These are phyloP conservation scores for Xylaria sp. DNA, from an alignment of 2,329 filamentous ascomycete species.

Conservation along the genomic window DNA sequence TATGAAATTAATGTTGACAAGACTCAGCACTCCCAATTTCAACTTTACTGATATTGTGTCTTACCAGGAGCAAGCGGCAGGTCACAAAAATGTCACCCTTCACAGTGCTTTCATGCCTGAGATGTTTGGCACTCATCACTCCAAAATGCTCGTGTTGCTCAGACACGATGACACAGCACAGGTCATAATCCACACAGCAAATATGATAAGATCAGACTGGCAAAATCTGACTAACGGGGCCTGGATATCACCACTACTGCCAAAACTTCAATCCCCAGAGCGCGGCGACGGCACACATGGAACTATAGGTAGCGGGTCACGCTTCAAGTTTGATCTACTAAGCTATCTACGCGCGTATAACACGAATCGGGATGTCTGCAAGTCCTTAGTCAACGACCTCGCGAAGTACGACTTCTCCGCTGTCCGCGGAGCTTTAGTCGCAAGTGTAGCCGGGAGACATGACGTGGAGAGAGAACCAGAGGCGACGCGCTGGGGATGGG, in stretches of 20 bases:
- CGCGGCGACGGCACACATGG: slow-evolving; percentile 34
- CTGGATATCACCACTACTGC: slow-evolving; percentile 80
- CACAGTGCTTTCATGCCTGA: slow-evolving; percentile 83
- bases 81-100: slow-evolving; percentile 74
- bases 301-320: slow-evolving; percentile 68
- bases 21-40: too few relatives aligned
- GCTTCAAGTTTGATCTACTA: slow-evolving; percentile 81
- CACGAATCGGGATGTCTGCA: slow-evolving; percentile 63
- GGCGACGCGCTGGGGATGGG: slow-evolving; percentile 81
- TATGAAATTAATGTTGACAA: neutral
- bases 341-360: slow-evolving; percentile 79
- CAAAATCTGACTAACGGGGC: slow-evolving; percentile 86
- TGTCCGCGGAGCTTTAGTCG: slow-evolving; percentile 78
- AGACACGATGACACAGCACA: slow-evolving; percentile 81
- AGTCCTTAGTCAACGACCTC: slow-evolving; percentile 67
- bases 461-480: slow-evolving; percentile 57
- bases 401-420: slow-evolving; percentile 73
- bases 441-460: slow-evolving; percentile 79
- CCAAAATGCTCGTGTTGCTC: slow-evolving; percentile 88
- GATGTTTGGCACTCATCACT: slow-evolving; percentile 85
- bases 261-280: slow-evolving; percentile 53
- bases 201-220: slow-evolving; percentile 97
- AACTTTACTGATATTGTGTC: slow-evolving; percentile 31
- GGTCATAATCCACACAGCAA: slow-evolving; percentile 87
- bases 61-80: slow-evolving; percentile 67